Percentiles rank a stretch among this genome's conserved stretches.
Conservation (phyloP, 129 eudicot species). For the Logfia minima region DNA sequence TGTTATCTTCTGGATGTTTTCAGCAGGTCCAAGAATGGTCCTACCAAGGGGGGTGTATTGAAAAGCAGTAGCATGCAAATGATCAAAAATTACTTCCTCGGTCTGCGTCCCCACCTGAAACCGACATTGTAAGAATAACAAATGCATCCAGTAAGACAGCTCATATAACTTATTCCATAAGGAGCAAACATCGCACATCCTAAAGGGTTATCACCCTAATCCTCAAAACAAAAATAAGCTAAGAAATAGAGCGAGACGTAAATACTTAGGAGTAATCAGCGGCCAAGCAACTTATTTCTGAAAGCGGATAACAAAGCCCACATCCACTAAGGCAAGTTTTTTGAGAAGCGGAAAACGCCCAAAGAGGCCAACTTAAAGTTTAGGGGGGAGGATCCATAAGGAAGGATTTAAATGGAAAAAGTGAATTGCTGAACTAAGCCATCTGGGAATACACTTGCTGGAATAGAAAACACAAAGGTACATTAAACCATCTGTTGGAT, state of each 20-base stretch:
- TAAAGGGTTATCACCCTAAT: neutral
- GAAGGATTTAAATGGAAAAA: no score
- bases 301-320: neutral
- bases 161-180: neutral
- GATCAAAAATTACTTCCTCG: conserved; percentile 92
- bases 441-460: no score
- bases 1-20: conserved; percentile 67
- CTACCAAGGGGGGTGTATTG: conserved; percentile 92
- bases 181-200: neutral
- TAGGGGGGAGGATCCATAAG: no score
- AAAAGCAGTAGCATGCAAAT: conserved; percentile 95
- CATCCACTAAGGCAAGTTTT: neutral
- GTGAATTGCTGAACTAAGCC: no score
- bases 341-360: no score
- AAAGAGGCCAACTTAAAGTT: no score
- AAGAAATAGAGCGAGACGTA: neutral
- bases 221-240: neutral
- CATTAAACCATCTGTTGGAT: no score
- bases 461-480: no score
- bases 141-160: conserved; percentile 8
- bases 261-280: neutral
- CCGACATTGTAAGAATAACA: conserved; percentile 15
- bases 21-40: conserved; percentile 93
- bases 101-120: conserved; percentile 73
- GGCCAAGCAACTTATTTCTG: neutral